A percentile compares a stretch with the other conserved stretches of the same genome.
These are phyloP conservation scores for Globisporangium echinulatum DNA, from an alignment of 352 stramenopile genomes.

Conservation along the genomic window DNA sequence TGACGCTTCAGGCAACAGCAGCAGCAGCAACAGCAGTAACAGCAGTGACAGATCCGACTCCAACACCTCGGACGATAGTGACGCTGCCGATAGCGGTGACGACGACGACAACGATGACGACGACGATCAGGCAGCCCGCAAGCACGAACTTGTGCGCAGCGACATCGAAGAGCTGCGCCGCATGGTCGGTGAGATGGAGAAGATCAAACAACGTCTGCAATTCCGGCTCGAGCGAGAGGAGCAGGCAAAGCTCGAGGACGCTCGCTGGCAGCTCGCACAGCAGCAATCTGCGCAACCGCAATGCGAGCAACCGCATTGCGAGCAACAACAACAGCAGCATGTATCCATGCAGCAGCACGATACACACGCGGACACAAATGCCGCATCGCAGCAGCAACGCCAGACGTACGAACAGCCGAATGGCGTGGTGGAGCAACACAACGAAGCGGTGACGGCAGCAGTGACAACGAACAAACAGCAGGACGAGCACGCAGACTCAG, in stretches of 20 bases:
- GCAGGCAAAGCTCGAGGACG: constrained; percentile 13
- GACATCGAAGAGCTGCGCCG: constrained; percentile 38
- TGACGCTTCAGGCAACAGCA: too few species aligned
- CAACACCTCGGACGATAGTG: constrained; percentile 4
- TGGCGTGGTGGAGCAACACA: too few species aligned
- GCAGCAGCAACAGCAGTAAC: constrained; percentile 5
- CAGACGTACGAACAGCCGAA: too few species aligned
- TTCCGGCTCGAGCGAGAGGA: constrained; percentile 30
- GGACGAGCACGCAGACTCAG: not conserved
- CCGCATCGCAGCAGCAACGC: too few species aligned
- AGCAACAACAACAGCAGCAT: too few species aligned
- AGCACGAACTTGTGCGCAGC: constrained; percentile 16
- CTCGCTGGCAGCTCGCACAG: constrained; percentile 13
- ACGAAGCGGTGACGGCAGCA: too few species aligned
- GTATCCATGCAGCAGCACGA: too few species aligned
- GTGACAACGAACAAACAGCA: constrained; percentile 9
- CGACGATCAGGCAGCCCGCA: constrained; percentile 2
- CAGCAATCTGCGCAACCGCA: too few species aligned
- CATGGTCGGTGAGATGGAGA: constrained; percentile 58
- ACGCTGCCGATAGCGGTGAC: not conserved
- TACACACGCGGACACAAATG: too few species aligned
- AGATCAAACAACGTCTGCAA: constrained; percentile 45
- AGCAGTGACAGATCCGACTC: constrained; percentile 6
- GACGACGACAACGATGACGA: constrained; percentile 5
- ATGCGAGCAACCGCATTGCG: too few species aligned